phyloP scores from a whole-genome alignment of 129 eudicot species.

The Gnaphalium uliginosum region DNA sequence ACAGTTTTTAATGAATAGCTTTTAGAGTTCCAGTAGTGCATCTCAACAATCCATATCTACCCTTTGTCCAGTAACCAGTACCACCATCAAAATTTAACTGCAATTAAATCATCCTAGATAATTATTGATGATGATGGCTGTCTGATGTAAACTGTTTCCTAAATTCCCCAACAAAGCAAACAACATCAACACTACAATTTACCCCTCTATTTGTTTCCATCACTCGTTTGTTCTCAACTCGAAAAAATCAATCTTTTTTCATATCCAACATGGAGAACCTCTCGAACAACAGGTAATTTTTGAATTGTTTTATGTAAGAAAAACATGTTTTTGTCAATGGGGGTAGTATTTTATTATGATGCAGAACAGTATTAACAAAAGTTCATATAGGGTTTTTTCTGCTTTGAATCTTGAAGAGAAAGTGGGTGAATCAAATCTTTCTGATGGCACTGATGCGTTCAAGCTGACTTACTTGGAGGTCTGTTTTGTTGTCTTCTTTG shows the following conservation, averaged over 20 bases:
- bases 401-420: conserved; percentile 63
- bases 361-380: no score
- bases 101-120: no score
- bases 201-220: conserved; percentile 27
- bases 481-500: conserved; percentile 10
- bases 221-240: conserved; percentile 31
- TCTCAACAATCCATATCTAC: no score
- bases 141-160: neutral
- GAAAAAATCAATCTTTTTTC: conserved; percentile 22
- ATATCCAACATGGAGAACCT: conserved; percentile 30
- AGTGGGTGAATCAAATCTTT: conserved; percentile 45
- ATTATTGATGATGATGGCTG: neutral
- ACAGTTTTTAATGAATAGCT: no score
- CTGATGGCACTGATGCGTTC: conserved; percentile 51
- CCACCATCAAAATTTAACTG: no score
- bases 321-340: neutral
- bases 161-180: conserved; percentile 6
- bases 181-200: conserved; percentile 19
- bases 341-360: neutral
- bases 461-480: conserved; percentile 95
- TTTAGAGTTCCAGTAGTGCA: no score
- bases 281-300: conserved; percentile 37
- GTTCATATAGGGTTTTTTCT: conserved; percentile 46
- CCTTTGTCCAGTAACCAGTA: no score
- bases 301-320: neutral